Evolutionary conservation across 2,329 filamentous ascomycete genomes (phyloP).

Genomic region (Penicillium sp.): DNA sequence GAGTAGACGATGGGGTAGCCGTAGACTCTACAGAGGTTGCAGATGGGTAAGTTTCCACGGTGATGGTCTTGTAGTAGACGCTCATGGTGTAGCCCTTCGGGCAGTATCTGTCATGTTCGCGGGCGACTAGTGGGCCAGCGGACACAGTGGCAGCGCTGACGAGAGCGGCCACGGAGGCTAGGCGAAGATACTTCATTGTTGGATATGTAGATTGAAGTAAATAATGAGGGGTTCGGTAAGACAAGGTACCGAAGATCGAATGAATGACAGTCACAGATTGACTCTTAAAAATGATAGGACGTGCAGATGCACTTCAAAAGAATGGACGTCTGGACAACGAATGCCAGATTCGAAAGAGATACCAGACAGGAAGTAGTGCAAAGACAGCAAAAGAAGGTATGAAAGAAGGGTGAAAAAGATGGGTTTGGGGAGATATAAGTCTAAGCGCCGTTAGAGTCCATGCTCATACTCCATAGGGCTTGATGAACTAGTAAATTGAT

Average conservation of each 20-base stretch:
- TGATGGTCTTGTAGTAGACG: constrained; percentile 29
- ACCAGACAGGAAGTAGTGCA: constrained; percentile 18
- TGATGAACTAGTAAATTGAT: background rate
- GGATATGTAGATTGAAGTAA: constrained; percentile 1
- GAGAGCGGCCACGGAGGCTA: constrained; percentile 25
- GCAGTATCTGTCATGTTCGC: constrained; percentile 20
- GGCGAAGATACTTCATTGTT: constrained; percentile 28
- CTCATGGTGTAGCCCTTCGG: constrained; percentile 28
- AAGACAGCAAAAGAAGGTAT: constrained; percentile 2
- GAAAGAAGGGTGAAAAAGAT: constrained; percentile 4
- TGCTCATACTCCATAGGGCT: background rate
- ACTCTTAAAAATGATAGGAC: constrained; percentile 13
- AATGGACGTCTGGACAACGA: constrained; percentile 30
- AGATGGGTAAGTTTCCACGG: constrained; percentile 15
- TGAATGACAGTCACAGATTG: constrained; percentile 1
- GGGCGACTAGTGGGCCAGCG: constrained; percentile 19
- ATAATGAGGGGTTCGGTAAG: background rate
- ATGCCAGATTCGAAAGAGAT: constrained; percentile 22
- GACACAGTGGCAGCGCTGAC: constrained; percentile 27
- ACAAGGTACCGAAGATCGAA: constrained; percentile 3
- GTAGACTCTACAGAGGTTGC: constrained; percentile 12
- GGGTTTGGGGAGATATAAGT: background rate
- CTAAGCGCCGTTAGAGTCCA: background rate
- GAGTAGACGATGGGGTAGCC: constrained; percentile 9
- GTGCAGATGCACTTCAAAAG: constrained; percentile 22